phyloP scores from a whole-genome alignment of 768 basidiomycete genomes.

The Russula vinacea region DNA sequence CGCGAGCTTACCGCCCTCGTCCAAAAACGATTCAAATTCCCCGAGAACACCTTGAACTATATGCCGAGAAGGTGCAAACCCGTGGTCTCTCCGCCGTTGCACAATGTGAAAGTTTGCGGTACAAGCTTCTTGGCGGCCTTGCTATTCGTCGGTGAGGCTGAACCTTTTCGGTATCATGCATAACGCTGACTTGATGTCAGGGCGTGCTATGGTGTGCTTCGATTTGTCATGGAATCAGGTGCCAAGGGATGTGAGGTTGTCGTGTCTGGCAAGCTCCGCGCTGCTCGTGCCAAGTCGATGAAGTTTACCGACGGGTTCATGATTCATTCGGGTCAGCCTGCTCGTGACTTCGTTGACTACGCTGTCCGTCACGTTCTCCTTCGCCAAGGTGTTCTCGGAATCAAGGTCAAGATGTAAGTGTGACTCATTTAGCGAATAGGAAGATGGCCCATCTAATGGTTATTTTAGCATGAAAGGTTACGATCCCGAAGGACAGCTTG shows the following conservation, averaged over 20 bases:
- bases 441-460: slow-evolving; percentile 25
- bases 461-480: slow-evolving; percentile 85
- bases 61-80: slow-evolving; percentile 98
- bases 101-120: slow-evolving; percentile 96
- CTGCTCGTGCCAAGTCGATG: slow-evolving; percentile 99
- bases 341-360: slow-evolving; percentile 92
- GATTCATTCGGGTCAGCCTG: slow-evolving; percentile 98
- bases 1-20: slow-evolving; percentile 97
- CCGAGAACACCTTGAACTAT: slow-evolving; percentile 98
- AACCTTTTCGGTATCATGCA: not conserved
- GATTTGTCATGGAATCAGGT: slow-evolving; percentile 99
- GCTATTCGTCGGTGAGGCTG: slow-evolving; percentile 88
- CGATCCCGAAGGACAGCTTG: slow-evolving; percentile 87
- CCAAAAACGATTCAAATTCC: slow-evolving; percentile 99
- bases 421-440: not conserved
- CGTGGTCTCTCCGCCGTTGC: slow-evolving; percentile 98
- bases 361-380: slow-evolving; percentile 98
- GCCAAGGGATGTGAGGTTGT: slow-evolving; percentile 99
- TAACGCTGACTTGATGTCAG: slow-evolving; percentile 39
- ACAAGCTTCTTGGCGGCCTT: slow-evolving; percentile 99
- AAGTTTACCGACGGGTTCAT: slow-evolving; percentile 99
- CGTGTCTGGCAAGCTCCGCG: slow-evolving; percentile 98
- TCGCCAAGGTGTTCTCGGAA: slow-evolving; percentile 97
- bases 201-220: slow-evolving; percentile 99
- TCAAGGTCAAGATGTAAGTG: slow-evolving; percentile 98